Base-by-base conservation (phyloP, 2,329 filamentous ascomycete genomes). In the Rhynchosporium graminicola region DNA sequence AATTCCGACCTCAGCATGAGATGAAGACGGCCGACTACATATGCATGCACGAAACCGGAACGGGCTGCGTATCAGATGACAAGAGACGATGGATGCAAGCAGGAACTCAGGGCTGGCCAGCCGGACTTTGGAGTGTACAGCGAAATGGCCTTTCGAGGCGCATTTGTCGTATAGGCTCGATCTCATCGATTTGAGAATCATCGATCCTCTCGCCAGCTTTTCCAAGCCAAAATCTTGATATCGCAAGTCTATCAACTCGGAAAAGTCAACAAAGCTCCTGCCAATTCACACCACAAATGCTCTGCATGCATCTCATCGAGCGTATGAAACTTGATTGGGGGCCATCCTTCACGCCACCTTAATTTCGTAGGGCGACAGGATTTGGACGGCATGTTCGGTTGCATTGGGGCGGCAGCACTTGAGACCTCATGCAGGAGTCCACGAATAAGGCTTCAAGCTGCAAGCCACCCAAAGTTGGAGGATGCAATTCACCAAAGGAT, bases 81-180 rank as follows among this genome's bases (percentile, higher is more conserved):
- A 26, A 54, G 40, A 28, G 6, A 36, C n/a, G 45, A 42, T 50
- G 45, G 48, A n/a, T 42, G n/a, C 43, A 46, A 12, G 7, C 2
- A n/a, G 45, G 40, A 13, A 20, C 13, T 20, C 15, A 40, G 38
- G 45, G 12, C 38, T 57, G 40, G 8, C 12, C n/a, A 57, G 20
- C 9, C 52, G 9, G 29, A 15, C 40, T 20, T 42, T 45, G n/a
- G 15, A 15, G n/a, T 58, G 56, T 48, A 58, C 45, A 9, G 42
- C 3, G n/a, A 48, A 26, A 42, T n/a, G 47, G 29, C 31, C 31
- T 50, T 58, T 50, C 45, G 45, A 48, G 43, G 50, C 56, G 31
- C 56, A 33, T 40, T 58, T 9, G 36, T 48, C 43, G 15, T 57
- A 20, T 48, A 1, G 33, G 33, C 33, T 36, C 5, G 31, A 38